Evolutionary conservation across 1,139 yeast species (phyloP).

Genomic region (Suhomyces atakaporum): DNA sequence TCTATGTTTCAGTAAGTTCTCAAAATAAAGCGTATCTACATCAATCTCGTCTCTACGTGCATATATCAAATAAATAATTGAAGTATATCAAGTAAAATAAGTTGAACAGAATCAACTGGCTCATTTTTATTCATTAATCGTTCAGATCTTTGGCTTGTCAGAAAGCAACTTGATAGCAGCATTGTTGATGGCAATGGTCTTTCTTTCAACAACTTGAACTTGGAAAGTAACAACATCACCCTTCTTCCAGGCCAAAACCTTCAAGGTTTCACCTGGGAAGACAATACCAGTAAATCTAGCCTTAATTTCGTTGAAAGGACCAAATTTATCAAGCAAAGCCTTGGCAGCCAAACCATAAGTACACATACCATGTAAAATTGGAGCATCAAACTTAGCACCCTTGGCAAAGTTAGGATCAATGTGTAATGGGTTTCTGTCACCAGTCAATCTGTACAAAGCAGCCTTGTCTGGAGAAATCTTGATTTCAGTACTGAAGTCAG

Average conservation of each 20-base stretch:
- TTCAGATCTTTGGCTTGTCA: conserved; percentile 45
- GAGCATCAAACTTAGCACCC: conserved; percentile 82
- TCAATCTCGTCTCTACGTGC: too few relatives aligned
- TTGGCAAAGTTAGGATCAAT: conserved; percentile 90
- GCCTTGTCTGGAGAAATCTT: conserved; percentile 78
- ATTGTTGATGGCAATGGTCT: conserved; percentile 76
- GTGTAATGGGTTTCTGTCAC: conserved; percentile 94
- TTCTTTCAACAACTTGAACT: conserved; percentile 79
- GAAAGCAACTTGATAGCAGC: conserved; percentile 76
- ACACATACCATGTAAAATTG: conserved; percentile 92
- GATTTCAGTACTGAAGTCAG: conserved; percentile 66
- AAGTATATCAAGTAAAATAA: neutral
- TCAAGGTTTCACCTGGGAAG: conserved; percentile 93
- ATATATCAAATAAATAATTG: neutral
- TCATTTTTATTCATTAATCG: conserved; percentile 2
- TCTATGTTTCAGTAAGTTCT: too few relatives aligned
- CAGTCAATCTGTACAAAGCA: conserved; percentile 85
- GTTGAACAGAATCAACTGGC: neutral
- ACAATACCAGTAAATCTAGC: conserved; percentile 91
- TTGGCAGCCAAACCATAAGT: conserved; percentile 83
- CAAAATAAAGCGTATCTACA: too few relatives aligned
- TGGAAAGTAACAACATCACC: conserved; percentile 74
- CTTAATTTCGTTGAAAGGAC: conserved; percentile 82
- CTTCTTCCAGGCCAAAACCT: conserved; percentile 82
- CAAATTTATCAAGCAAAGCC: conserved; percentile 75